Percentiles rank a stretch among this genome's conserved stretches.
Evolutionary conservation across 768 basidiomycete species (phyloP).

Genomic region (Leccinum arenicola): DNA sequence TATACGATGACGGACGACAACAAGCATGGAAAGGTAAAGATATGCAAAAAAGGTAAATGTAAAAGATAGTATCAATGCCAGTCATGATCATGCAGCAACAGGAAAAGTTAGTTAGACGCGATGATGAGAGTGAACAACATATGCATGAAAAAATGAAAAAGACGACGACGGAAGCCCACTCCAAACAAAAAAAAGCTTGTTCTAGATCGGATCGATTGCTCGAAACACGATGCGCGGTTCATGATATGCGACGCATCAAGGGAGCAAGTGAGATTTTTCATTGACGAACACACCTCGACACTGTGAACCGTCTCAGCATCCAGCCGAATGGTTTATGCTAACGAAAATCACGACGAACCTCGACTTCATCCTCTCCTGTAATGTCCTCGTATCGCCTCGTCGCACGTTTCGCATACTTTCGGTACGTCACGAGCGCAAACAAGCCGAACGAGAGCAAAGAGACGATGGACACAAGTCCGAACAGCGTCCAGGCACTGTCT

Average conservation of each 20-base stretch:
- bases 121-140: background rate
- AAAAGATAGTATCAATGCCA: constrained; percentile 2
- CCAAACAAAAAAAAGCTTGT: too few species aligned
- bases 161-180: background rate
- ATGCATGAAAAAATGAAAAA: background rate
- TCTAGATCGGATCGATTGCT: too few species aligned
- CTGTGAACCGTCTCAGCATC: constrained; percentile 1
- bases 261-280: constrained; percentile 27
- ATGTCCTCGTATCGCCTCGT: constrained; percentile 4
- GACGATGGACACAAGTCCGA: constrained; percentile 4
- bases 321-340: background rate
- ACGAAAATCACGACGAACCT: constrained; percentile 6
- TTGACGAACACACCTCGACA: constrained; percentile 6
- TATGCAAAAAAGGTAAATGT: background rate
- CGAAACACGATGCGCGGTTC: background rate
- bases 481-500: background rate
- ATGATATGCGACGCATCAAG: constrained; percentile 9
- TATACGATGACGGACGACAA: constrained; percentile 1
- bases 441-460: constrained; percentile 13
- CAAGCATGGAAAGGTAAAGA: background rate
- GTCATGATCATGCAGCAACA: background rate
- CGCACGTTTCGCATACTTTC: constrained; percentile 4
- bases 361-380: constrained; percentile 1
- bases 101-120: background rate
- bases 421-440: constrained; percentile 15